These are phyloP conservation scores for Fusarium sp. DNA, from an alignment of 2,329 filamentous ascomycete species.

Conservation along the genomic window DNA sequence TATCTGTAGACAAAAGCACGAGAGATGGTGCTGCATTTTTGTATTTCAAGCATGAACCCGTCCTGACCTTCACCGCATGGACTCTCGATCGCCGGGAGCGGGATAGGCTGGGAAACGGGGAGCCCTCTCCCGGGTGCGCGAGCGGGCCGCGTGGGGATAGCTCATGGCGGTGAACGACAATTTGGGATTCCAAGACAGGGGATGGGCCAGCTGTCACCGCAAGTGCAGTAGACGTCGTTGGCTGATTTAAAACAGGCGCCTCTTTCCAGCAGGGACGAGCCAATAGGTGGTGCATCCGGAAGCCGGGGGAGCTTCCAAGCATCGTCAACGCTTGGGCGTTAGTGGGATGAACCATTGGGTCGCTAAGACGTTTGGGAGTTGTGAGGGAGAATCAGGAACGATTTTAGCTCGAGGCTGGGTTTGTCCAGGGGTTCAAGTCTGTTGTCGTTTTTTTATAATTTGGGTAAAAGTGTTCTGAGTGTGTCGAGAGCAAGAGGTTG, in stretches of 20 bases:
- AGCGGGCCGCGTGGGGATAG: conserved; percentile 48
- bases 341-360: conserved; percentile 42
- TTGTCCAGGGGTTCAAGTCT: conserved; percentile 23
- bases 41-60: conserved; percentile 36
- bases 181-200: conserved; percentile 38
- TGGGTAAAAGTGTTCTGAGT: neutral
- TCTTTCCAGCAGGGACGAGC: conserved; percentile 32
- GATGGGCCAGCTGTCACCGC: conserved; percentile 49
- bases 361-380: conserved; percentile 31
- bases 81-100: conserved; percentile 25
- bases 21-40: conserved; percentile 41
- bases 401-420: conserved; percentile 36
- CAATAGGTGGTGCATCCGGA: conserved; percentile 47
- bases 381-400: conserved; percentile 36
- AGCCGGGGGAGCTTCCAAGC: conserved; percentile 42
- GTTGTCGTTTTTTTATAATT: neutral
- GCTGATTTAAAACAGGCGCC: conserved; percentile 29
- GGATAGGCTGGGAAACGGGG: conserved; percentile 8
- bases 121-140: conserved; percentile 37
- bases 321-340: conserved; percentile 38
- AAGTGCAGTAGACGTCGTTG: conserved; percentile 45
- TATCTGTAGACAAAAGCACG: conserved; percentile 32
- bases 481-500: conserved; percentile 28
- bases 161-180: conserved; percentile 48
- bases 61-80: conserved; percentile 39